Evolutionary conservation across 2,329 filamentous ascomycete species (phyloP), one percentile per base, ranked within the genome.

Genomic region (Beauveria scarabaeidicola): DNA sequence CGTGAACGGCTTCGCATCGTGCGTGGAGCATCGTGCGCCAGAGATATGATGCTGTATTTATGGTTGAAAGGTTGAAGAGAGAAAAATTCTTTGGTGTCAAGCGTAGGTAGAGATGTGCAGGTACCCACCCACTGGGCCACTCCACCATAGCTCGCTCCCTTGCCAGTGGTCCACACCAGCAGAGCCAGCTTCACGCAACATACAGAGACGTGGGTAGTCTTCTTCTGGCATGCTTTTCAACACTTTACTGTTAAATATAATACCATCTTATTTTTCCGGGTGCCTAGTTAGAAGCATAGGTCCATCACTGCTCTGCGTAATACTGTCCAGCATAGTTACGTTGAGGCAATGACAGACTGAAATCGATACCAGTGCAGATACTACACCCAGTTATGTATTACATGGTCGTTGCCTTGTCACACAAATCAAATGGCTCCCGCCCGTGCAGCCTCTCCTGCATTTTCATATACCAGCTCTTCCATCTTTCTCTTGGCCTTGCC

Each of bases 401-500:
- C 38, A 58, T 29, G 7, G 11, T 38, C 40, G 29, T 59, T 15
- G 21, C 41, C 43, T 32, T 47, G 8, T 21, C 40, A 41, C 21
- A 61, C 32, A 38, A 38, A 52, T 70, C 63, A 83, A 56, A 82
- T 77, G 48, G 81, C 63, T 3, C 82, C 82, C n/a, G 83, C 83
- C 59, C 83, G 72, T 0, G 83, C 83, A 21, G 78, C 81, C 71
- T 86, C 83, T 46, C 82, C 82, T 5, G 76, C 83, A 7, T 81
- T 80, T 51, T 83, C 81, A 62, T 79, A 74, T 2, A 86, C 68
- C 1, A 86, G 69, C 23, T 79, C 77, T 64, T 86, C 81, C 64
- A 81, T 75, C 66, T 76, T 78, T 67, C 79, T 88, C 68, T 85
- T 87, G 11, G 83, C 83, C 71, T 79, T 81, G 23, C 82, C 83